Evolutionary conservation across 352 stramenopile genomes (phyloP), one percentile per base, ranked within the genome.

Genomic region (Pythium vanterpoolii): DNA sequence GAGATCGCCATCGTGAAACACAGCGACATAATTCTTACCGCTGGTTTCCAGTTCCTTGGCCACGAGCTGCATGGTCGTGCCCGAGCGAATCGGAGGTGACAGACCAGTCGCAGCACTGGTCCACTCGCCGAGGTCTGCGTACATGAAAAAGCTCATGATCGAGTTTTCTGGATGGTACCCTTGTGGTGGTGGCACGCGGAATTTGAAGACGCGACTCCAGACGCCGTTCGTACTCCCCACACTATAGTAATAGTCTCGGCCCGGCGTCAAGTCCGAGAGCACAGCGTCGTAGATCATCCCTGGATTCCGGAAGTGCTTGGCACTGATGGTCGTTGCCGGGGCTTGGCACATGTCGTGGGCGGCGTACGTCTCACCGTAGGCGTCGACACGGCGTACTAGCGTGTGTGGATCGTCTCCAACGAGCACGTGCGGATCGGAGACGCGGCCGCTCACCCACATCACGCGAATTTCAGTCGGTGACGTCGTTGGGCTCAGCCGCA

Each of bases 1-100:
- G 21, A 87, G 53, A 59, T 93, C 84, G 21, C 84, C 84, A 42
- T 88, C 65, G 54, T 91, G 82, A 64, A 94, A 70, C n/a, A 87
- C 71, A 1, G 56, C 77, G 23, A 71, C 62, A 42, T 82, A 70
- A 40, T 87, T 77, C 30, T 21, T 36, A 13, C 44, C 23, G 1
- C 33, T 27, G 9, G 44, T 46, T 23, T 66, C 44, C 46, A 82
- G 47, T 5, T 76, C 63, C 7, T 62, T 43, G 5, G 42, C 49
- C 18, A 85, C 60, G 44, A 74, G 62, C 19, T 69, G 44, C 26
- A 73, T 64, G 27, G 58, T 76, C 28, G 65, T 86, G 0, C 66
- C 40, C 11, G 69, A 68, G 5, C 66, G 65, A 7, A 59, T 54
- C n/a, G 52, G 34, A 1, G 55, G 52, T 10, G 52, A 42, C 5